These are phyloP conservation scores for Annulohypoxylon moriforme DNA, from an alignment of 495 filamentous ascomycete species.

Conservation along the genomic window DNA sequence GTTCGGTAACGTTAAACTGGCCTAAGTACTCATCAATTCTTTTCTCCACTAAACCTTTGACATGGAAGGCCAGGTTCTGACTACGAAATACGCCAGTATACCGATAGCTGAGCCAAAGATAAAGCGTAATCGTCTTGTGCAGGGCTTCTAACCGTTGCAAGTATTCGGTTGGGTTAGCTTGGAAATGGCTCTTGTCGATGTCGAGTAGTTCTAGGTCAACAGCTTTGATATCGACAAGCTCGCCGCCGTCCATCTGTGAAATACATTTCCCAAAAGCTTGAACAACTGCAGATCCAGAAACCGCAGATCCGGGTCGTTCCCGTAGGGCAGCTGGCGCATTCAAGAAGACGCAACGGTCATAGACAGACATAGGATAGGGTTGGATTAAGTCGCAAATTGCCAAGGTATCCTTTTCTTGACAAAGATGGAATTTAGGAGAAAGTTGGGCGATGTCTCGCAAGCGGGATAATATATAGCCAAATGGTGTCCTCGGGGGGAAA, in stretches of 20 bases:
- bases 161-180: constrained; percentile 61
- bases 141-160: constrained; percentile 75
- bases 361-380: constrained; percentile 68
- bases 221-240: constrained; percentile 70
- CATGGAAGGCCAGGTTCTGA: constrained; percentile 79
- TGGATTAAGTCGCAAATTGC: constrained; percentile 77
- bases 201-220: constrained; percentile 78
- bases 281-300: constrained; percentile 59
- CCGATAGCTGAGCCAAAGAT: constrained; percentile 84
- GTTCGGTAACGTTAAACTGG: constrained; percentile 40
- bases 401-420: constrained; percentile 67
- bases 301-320: constrained; percentile 49
- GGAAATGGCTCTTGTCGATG: constrained; percentile 46
- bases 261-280: constrained; percentile 74
- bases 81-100: constrained; percentile 83
- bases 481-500: constrained; percentile 79
- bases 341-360: constrained; percentile 80
- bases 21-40: constrained; percentile 76
- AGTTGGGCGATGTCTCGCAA: constrained; percentile 72
- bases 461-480: constrained; percentile 79
- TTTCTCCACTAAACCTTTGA: constrained; percentile 81
- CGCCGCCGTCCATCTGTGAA: constrained; percentile 69
- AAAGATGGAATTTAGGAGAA: constrained; percentile 77
- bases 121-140: constrained; percentile 84
- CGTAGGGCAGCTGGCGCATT: constrained; percentile 68